A percentile compares a stretch with the other conserved stretches of the same genome.
Evolutionary conservation across 164 flowering plant species (phyloP).

Genomic region (Liriodendron chinense): DNA sequence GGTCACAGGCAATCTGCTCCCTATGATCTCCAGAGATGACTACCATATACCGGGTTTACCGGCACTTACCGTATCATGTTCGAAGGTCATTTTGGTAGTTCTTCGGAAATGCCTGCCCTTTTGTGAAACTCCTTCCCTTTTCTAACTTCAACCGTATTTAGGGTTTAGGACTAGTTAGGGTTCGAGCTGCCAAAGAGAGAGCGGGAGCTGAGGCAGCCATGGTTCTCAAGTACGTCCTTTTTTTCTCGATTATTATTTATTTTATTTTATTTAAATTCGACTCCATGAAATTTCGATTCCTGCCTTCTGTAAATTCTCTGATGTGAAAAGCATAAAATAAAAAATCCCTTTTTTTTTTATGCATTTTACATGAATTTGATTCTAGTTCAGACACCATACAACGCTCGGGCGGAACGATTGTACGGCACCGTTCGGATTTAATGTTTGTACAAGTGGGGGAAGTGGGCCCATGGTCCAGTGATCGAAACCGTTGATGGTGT

Average conservation of each 20-base stretch:
- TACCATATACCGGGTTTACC: too few species aligned
- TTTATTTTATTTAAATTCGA: background rate
- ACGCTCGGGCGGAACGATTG: background rate
- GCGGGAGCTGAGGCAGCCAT: slow-evolving; percentile 1
- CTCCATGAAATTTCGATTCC: background rate
- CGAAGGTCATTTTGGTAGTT: background rate
- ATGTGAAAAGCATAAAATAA: background rate
- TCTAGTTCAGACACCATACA: too few species aligned
- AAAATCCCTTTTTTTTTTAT: background rate
- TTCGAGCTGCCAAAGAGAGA: background rate
- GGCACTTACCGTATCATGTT: too few species aligned
- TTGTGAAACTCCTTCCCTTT: background rate
- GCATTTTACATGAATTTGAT: background rate
- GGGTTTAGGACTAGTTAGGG: background rate
- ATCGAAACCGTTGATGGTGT: background rate
- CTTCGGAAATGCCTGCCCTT: background rate
- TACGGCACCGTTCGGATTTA: background rate
- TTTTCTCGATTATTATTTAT: background rate
- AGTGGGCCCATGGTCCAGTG: background rate
- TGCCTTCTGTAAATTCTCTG: background rate
- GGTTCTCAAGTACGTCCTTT: slow-evolving; percentile 7
- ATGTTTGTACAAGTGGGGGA: too few species aligned
- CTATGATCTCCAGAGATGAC: too few species aligned
- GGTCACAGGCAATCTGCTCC: too few species aligned
- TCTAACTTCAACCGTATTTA: background rate